These are phyloP conservation scores for Claviceps sp. DNA, from an alignment of 2,329 filamentous ascomycete genomes.

Conservation along the genomic window DNA sequence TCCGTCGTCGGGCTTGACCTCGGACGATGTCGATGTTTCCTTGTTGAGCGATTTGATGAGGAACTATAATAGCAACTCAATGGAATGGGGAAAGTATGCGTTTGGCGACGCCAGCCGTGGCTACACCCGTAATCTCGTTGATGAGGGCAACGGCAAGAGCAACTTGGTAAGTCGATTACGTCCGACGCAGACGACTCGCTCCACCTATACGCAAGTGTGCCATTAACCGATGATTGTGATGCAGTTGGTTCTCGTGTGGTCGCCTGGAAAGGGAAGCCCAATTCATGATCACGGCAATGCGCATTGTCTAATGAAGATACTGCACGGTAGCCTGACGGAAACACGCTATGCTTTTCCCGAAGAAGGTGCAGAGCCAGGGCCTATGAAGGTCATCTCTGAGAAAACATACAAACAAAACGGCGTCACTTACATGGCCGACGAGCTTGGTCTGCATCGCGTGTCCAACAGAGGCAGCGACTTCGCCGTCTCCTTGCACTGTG, in stretches of 20 bases:
- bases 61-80: constrained; percentile 52
- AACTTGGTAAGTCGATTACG: constrained; percentile 45
- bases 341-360: constrained; percentile 66
- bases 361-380: constrained; percentile 30
- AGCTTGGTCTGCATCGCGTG: constrained; percentile 75
- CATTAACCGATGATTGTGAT: background rate
- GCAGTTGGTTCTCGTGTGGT: constrained; percentile 80
- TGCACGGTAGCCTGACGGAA: constrained; percentile 67
- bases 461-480: constrained; percentile 62
- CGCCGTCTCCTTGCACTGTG: constrained; percentile 72
- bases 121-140: constrained; percentile 82
- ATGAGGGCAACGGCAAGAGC: constrained; percentile 72
- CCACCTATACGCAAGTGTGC: background rate
- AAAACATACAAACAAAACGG: constrained; percentile 56
- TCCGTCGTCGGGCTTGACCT: constrained; percentile 68
- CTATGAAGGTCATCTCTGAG: constrained; percentile 52
- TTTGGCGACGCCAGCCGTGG: constrained; percentile 54
- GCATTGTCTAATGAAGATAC: constrained; percentile 85
- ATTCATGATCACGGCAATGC: constrained; percentile 85
- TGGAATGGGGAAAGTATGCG: constrained; percentile 64
- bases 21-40: constrained; percentile 64
- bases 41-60: constrained; percentile 62
- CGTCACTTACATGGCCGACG: constrained; percentile 85
- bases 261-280: constrained; percentile 65
- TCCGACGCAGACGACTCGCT: background rate